Evolutionary conservation across 495 filamentous ascomycete species (phyloP).

Genomic region (Talaromyces proteolyticus): DNA sequence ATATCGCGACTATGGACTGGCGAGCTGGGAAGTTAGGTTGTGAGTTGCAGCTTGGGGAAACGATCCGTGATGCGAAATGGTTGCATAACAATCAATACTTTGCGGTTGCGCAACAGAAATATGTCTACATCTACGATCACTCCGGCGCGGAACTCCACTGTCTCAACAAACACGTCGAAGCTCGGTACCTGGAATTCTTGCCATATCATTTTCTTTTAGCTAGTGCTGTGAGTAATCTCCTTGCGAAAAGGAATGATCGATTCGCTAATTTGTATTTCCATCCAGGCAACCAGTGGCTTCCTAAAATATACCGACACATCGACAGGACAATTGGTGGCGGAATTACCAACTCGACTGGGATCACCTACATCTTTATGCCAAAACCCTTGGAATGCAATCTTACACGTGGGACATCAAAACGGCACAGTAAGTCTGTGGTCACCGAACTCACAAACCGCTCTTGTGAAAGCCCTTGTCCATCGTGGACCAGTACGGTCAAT

Average conservation of each 20-base stretch:
- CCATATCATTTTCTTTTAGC: conserved; percentile 94
- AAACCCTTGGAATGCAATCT: conserved; percentile 85
- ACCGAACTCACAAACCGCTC: conserved; percentile 78
- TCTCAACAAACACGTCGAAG: conserved; percentile 81
- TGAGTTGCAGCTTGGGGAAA: conserved; percentile 86
- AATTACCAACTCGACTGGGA: conserved; percentile 76
- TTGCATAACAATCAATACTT: conserved; percentile 95
- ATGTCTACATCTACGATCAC: conserved; percentile 90
- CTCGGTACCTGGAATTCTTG: conserved; percentile 91
- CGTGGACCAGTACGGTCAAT: conserved; percentile 84
- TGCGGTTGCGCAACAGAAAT: conserved; percentile 97
- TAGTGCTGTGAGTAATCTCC: conserved; percentile 56
- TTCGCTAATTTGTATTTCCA: conserved; percentile 14
- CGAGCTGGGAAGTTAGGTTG: conserved; percentile 82
- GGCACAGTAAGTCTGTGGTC: conserved; percentile 93
- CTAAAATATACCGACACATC: conserved; percentile 95
- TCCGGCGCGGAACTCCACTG: conserved; percentile 88
- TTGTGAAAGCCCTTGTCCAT: conserved; percentile 94
- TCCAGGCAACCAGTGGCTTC: conserved; percentile 70
- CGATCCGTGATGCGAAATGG: conserved; percentile 83
- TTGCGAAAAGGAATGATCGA: background rate
- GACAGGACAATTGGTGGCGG: conserved; percentile 78
- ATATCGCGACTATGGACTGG: conserved; percentile 98
- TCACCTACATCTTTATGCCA: conserved; percentile 78
- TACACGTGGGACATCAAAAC: conserved; percentile 90